These are phyloP conservation scores for Pestalotiopsis sp. DNA, from an alignment of 2,329 filamentous ascomycete species.

Conservation along the genomic window DNA sequence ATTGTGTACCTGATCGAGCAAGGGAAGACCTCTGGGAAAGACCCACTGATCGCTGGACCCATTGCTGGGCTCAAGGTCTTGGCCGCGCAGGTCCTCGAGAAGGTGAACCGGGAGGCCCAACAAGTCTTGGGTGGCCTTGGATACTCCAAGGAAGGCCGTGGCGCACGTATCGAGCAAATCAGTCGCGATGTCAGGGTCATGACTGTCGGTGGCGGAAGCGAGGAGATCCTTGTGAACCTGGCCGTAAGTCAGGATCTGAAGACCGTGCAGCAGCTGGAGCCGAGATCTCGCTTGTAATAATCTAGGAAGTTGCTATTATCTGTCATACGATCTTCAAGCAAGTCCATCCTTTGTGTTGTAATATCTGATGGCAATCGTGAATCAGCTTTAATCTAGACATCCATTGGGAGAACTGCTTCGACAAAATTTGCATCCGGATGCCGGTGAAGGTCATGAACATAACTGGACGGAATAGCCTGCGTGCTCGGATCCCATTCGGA, in stretches of 20 bases:
- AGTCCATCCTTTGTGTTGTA: not conserved
- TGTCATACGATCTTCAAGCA: not conserved
- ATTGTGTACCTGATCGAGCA: slow-evolving; percentile 46
- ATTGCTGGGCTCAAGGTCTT: slow-evolving; percentile 20
- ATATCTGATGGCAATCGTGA: not conserved
- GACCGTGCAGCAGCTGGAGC: not conserved
- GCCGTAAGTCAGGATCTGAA: slow-evolving; percentile 8
- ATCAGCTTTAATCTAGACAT: not conserved
- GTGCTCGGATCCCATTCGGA: not conserved
- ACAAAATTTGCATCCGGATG: not conserved
- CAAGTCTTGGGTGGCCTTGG: slow-evolving; percentile 20
- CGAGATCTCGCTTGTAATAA: not conserved
- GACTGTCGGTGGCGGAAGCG: slow-evolving; percentile 18
- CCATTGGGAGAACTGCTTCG: not conserved
- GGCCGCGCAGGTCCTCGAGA: slow-evolving; percentile 17
- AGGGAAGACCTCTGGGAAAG: slow-evolving; percentile 1
- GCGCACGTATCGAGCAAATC: slow-evolving; percentile 18
- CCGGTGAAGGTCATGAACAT: not conserved
- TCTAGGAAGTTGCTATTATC: not conserved
- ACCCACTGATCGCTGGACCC: slow-evolving; percentile 23
- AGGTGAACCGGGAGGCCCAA: slow-evolving; percentile 17
- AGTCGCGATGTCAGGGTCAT: slow-evolving; percentile 19
- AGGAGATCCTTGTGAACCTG: slow-evolving; percentile 20
- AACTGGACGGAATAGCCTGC: not conserved
- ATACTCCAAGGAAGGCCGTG: slow-evolving; percentile 18